Percentiles rank a stretch among this genome's conserved stretches.
Evolutionary conservation across 148 eudicot species (phyloP).

Genomic region (Hydrangea macrophylla): DNA sequence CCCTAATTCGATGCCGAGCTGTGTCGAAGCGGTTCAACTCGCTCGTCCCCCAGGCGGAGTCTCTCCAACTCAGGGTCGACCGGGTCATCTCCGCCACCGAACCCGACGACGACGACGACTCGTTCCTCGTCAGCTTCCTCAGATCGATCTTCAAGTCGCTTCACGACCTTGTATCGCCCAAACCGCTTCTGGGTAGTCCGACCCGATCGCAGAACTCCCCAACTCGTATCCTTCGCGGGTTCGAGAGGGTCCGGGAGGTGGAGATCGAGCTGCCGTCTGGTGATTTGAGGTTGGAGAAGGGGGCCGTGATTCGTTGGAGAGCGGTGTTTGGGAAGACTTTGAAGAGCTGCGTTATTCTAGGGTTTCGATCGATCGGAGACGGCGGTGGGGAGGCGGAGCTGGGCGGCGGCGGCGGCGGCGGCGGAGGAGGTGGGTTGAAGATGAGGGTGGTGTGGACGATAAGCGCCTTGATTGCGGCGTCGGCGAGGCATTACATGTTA

Average conservation of each 20-base stretch:
- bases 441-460: conserved; percentile 44
- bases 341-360: conserved; percentile 33
- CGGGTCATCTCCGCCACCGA: conserved; percentile 28
- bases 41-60: conserved; percentile 32
- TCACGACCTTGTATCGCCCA: conserved; percentile 15
- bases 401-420: conserved; percentile 12
- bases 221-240: conserved; percentile 20
- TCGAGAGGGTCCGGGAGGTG: conserved; percentile 21
- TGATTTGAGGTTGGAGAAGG: conserved; percentile 28
- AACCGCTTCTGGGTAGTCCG: neutral
- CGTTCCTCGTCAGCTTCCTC: conserved; percentile 16
- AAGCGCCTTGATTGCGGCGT: conserved; percentile 40
- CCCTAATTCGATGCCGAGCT: conserved; percentile 28
- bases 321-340: conserved; percentile 32
- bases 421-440: conserved; percentile 25
- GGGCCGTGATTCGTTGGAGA: conserved; percentile 26
- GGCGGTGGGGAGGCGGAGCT: conserved; percentile 16
- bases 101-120: conserved; percentile 14
- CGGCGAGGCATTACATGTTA: conserved; percentile 42
- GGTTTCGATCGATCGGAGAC: conserved; percentile 16
- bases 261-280: conserved; percentile 32
- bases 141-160: conserved; percentile 26
- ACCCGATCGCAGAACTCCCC: conserved; percentile 21
- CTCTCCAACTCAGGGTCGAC: conserved; percentile 29
- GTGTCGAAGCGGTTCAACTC: conserved; percentile 32